Conservation (phyloP, 805 yeast genomes). For the Metschnikowia hibisci region DNA sequence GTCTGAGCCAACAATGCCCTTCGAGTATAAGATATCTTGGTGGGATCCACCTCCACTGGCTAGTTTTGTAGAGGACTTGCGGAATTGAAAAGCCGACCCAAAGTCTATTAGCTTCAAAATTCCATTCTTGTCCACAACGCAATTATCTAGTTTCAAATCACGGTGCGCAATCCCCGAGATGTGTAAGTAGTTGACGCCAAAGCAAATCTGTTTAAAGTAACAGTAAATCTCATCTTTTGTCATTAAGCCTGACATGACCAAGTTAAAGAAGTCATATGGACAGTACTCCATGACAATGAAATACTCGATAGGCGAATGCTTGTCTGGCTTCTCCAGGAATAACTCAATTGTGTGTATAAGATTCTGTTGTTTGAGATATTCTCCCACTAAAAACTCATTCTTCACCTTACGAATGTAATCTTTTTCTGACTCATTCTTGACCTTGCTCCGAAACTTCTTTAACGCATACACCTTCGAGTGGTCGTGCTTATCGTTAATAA, state of each 20-base stretch:
- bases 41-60: conserved; percentile 33
- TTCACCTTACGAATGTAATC: conserved; percentile 77
- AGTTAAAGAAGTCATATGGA: conserved; percentile 85
- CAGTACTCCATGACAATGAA: conserved; percentile 90
- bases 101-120: conserved; percentile 85
- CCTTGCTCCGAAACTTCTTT: conserved; percentile 73
- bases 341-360: conserved; percentile 78
- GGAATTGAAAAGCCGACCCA: conserved; percentile 86
- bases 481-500: conserved; percentile 62
- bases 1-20: conserved; percentile 92
- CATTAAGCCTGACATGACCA: conserved; percentile 88
- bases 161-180: conserved; percentile 85
- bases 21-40: conserved; percentile 55
- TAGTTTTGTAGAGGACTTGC: conserved; percentile 40
- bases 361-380: conserved; percentile 67
- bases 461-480: conserved; percentile 65
- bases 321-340: conserved; percentile 48
- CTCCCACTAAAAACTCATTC: conserved; percentile 79
- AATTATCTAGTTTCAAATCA: conserved; percentile 88
- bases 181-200: conserved; percentile 76
- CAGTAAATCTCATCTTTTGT: conserved; percentile 65
- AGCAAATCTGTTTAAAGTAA: conserved; percentile 74
- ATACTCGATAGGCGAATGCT: conserved; percentile 27
- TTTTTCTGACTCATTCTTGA: conserved; percentile 55
- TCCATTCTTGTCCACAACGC: conserved; percentile 76